A percentile compares a stretch with the other conserved stretches of the same genome.
phyloP scores from a whole-genome alignment of 805 yeast species.

The Myxozyma monticola region DNA sequence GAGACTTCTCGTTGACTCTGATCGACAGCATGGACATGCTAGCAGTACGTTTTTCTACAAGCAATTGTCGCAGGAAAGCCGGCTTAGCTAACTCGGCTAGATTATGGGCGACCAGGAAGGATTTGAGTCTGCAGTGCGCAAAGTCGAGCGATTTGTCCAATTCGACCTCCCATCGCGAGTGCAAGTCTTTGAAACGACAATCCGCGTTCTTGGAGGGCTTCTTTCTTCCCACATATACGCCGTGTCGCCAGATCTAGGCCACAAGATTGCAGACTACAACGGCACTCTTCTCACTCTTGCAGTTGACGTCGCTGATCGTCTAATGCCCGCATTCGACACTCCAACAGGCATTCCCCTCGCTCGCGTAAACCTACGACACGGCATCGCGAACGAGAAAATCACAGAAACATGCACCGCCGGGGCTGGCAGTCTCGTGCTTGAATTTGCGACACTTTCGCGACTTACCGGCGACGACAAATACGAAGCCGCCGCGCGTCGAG shows the following conservation, averaged over 20 bases:
- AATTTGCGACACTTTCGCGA: conserved; percentile 70
- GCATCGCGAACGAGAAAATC: conserved; percentile 41
- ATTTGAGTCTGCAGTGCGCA: conserved; percentile 49
- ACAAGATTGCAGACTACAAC: conserved; percentile 51
- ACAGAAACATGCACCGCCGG: conserved; percentile 85
- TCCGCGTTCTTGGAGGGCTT: conserved; percentile 79
- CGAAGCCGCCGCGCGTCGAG: conserved; percentile 58
- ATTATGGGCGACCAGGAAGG: conserved; percentile 58
- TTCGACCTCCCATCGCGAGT: conserved; percentile 69
- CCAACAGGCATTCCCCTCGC: conserved; percentile 70
- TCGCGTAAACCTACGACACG: conserved; percentile 64
- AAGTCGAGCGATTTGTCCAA: conserved; percentile 44
- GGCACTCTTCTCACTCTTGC: conserved; percentile 75
- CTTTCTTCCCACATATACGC: conserved; percentile 77
- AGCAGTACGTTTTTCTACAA: conserved; percentile 45
- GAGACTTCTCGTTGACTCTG: conserved; percentile 76
- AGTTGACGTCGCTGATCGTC: conserved; percentile 67
- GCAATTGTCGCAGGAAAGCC: neutral
- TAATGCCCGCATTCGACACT: conserved; percentile 70
- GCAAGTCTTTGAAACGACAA: conserved; percentile 86
- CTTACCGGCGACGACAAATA: conserved; percentile 74
- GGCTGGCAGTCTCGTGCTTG: conserved; percentile 78
- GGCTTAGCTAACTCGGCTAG: too few relatives aligned
- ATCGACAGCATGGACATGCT: conserved; percentile 79
- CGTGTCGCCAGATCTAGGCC: conserved; percentile 49